Percentiles rank a stretch among this genome's conserved stretches.
phyloP scores from a whole-genome alignment of 495 filamentous ascomycete species.

The Xylaria venustula region DNA sequence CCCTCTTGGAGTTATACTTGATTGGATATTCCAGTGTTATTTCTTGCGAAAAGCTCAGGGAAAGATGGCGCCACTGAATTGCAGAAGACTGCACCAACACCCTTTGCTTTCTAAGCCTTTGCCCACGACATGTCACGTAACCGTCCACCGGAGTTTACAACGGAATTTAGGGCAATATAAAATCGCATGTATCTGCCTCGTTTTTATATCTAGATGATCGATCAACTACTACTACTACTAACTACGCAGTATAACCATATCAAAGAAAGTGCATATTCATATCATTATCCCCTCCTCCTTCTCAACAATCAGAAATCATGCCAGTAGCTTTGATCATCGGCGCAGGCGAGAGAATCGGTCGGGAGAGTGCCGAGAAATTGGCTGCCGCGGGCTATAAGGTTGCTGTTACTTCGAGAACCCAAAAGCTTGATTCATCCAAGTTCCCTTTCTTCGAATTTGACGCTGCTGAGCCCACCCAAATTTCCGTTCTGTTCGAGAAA shows the following conservation, averaged over 20 bases:
- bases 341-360: slow-evolving; percentile 38
- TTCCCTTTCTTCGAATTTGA: slow-evolving; percentile 39
- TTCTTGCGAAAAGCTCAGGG: not conserved
- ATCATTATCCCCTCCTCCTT: not conserved
- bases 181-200: not conserved
- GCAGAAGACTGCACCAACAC: not conserved
- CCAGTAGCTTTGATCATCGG: slow-evolving; percentile 42
- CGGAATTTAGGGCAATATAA: not conserved
- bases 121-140: not conserved
- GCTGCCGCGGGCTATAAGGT: slow-evolving; percentile 42
- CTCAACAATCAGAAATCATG: slow-evolving; percentile 9
- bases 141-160: not conserved
- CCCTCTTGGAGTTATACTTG: not conserved
- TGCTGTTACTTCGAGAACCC: slow-evolving; percentile 38
- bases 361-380: slow-evolving; percentile 37
- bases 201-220: too few relatives aligned
- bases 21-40: too few relatives aligned
- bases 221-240: too few relatives aligned
- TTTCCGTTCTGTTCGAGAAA: slow-evolving; percentile 38
- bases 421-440: slow-evolving; percentile 18
- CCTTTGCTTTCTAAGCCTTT: slow-evolving; percentile 7
- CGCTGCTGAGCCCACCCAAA: slow-evolving; percentile 34
- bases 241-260: too few relatives aligned
- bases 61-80: not conserved
- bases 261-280: too few relatives aligned